Evolutionary conservation across 352 stramenopile genomes (phyloP).

Genomic region (Thraustochytrium sp.): DNA sequence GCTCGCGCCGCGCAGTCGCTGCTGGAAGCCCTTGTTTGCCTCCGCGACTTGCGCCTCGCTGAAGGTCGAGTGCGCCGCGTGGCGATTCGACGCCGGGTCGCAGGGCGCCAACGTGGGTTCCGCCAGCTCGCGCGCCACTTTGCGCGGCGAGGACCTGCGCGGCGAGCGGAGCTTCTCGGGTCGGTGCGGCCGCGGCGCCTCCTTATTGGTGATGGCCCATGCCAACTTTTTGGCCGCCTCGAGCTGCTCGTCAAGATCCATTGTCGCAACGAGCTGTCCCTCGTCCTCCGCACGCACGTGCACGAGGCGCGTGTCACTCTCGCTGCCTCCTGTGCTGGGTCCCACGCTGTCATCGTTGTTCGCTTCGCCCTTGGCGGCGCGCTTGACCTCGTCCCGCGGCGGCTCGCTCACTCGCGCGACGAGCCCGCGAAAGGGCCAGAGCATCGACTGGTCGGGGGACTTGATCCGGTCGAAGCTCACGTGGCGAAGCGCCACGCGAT

Average conservation of each 20-base stretch:
- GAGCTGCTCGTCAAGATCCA: background rate
- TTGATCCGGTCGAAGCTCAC: background rate
- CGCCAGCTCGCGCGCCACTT: too few species aligned
- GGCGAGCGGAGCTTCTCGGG: background rate
- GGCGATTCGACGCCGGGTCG: too few species aligned
- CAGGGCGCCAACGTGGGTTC: too few species aligned
- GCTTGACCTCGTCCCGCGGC: background rate
- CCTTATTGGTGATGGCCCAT: background rate
- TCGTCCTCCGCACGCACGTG: too few species aligned
- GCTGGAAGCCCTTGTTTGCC: background rate
- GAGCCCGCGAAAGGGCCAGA: conserved; percentile 28
- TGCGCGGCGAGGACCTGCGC: background rate
- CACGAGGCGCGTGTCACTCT: too few species aligned
- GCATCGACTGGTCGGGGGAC: background rate
- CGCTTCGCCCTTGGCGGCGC: too few species aligned
- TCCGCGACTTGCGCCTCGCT: background rate
- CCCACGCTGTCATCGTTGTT: background rate
- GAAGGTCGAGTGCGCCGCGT: background rate
- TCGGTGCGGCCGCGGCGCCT: too few species aligned
- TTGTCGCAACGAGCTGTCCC: background rate
- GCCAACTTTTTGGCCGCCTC: background rate
- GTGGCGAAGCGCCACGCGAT: background rate
- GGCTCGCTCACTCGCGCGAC: too few species aligned
- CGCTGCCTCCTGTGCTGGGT: too few species aligned
- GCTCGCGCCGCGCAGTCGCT: background rate